Base-by-base conservation (phyloP, 148 eudicot genomes). In the Fallopia convolvulus region DNA sequence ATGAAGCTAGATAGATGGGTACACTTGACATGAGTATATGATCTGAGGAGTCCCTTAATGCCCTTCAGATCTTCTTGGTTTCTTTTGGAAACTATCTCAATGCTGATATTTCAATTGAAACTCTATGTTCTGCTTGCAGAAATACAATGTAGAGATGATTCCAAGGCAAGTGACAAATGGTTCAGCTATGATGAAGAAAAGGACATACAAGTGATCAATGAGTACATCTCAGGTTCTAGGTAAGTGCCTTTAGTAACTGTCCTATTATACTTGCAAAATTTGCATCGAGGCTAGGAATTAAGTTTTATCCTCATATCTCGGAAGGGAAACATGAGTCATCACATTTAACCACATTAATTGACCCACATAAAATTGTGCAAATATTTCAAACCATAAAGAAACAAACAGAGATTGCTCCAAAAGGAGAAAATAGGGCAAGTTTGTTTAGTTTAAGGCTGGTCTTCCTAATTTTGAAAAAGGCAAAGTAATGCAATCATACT, bases 131-230 rank as follows among this genome's bases (percentile, higher is more conserved):
- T 21, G n/a, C 75, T 75, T 72, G 23, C 90, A 95, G 98, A 91
- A 78, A 36, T 90, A 32, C 89, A 93, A 75, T 58, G 73, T 41
- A 73, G 83, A 55, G 82, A 84, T 70, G 77, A 56, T 75, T 70
- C 72, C 82, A 76, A 79, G 11, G 80, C 78, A 18, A 85, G 77
- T 61, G 99, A 92, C 68, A 91, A 85, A 77, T 95, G 99, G 99
- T 85, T 77, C 75, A 77, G 88, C 40, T 87, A 76, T 65, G 80
- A 76, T 65, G 81, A 87, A 53, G 89, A 44, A 65, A 93, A 86
- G 66, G 89, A 89, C 78, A 83, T 78, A 49, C 81, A 87, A 74
- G 76, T 77, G 44, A 77, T 88, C 72, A 87, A 88, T n/a, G 81
- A 83, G 63, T 79, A 78, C 74, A 87, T 87, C 20, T 75, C 77